Conservation (phyloP, 108 stramenopile species). For the Cyclotella choctawhatcheeana region DNA sequence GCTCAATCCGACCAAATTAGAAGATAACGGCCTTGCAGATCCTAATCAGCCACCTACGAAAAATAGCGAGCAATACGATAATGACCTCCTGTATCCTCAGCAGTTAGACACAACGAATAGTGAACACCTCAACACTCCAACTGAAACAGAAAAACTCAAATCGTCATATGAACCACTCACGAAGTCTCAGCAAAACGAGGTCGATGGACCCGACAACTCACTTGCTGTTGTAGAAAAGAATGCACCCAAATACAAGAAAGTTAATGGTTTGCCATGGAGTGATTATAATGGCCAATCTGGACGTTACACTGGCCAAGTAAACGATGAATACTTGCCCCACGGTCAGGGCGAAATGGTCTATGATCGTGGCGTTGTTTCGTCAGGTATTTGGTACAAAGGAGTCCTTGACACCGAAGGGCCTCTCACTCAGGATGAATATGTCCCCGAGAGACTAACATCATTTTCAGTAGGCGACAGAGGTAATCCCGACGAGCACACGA, state of each 20-base stretch:
- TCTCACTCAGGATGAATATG: constrained; percentile 11
- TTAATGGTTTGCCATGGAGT: constrained; percentile 52
- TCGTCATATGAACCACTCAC: background rate
- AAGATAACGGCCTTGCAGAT: too few species aligned
- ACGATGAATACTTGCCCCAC: constrained; percentile 40
- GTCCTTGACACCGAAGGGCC: constrained; percentile 51
- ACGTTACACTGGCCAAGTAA: constrained; percentile 47
- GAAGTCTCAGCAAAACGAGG: background rate
- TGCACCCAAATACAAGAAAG: constrained; percentile 27
- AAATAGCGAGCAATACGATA: too few species aligned
- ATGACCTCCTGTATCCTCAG: too few species aligned
- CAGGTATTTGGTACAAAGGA: constrained; percentile 51
- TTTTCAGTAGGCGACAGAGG: constrained; percentile 50
- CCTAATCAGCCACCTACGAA: too few species aligned
- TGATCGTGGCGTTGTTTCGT: constrained; percentile 40
- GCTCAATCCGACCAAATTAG: too few species aligned
- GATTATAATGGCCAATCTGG: constrained; percentile 51
- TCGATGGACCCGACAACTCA: background rate
- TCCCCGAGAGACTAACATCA: constrained; percentile 22
- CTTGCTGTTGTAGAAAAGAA: constrained; percentile 22
- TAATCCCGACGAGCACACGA: constrained; percentile 41
- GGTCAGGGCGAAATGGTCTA: constrained; percentile 48
- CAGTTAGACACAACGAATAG: too few species aligned
- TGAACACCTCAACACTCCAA: too few species aligned
- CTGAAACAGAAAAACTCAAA: background rate